Evolutionary conservation across 768 basidiomycete genomes (phyloP), one percentile per base, ranked within the genome.

Genomic region (Trametes punicea): DNA sequence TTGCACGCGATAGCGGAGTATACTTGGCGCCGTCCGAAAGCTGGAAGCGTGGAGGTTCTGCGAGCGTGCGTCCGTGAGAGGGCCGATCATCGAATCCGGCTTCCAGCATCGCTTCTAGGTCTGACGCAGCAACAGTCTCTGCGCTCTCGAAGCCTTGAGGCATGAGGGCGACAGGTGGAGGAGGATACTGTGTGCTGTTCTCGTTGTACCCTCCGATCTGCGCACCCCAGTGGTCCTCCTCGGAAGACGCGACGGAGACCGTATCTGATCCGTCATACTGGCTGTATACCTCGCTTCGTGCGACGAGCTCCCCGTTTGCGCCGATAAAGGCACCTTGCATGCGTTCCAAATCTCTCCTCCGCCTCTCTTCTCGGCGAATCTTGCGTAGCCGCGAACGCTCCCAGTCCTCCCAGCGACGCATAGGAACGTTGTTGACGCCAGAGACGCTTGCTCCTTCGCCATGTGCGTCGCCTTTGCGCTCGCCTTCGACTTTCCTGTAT

Each of bases 321-420:
- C 79, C 71, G 67, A 84, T 87, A 36, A 90, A 88, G 15, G 79
- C 75, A 27, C 88, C 87, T 68, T 90, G 85, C 30, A 77, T 70
- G 40, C 90, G 82, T 65, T 94, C 93, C 62, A 97, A 81, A 6
- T 98, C 93, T 65, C 77, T 78, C 55, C 87, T 75, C 55, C 93
- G 77, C 62, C 87, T 80, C 64, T 93, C 91, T 65, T 97, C 95
- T 2, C 97, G 85, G 58, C 82, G 84, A 29, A 96, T 60, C 73
- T 98, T 98, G 47, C 96, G 87, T 44, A 98, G 77, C 40, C 97
- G 81, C 23, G 93, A 96, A 21, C 94, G 84, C 67, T 99, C 97
- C 97, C 96, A 99, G 64, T 99, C 96, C 72, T 98, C 97, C 97
- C 97, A 99, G 46, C 96, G 81, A n/a, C 96, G 84, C 68, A 98